phyloP scores from a whole-genome alignment of 805 yeast species.

The Yamadazyma laniorum region DNA sequence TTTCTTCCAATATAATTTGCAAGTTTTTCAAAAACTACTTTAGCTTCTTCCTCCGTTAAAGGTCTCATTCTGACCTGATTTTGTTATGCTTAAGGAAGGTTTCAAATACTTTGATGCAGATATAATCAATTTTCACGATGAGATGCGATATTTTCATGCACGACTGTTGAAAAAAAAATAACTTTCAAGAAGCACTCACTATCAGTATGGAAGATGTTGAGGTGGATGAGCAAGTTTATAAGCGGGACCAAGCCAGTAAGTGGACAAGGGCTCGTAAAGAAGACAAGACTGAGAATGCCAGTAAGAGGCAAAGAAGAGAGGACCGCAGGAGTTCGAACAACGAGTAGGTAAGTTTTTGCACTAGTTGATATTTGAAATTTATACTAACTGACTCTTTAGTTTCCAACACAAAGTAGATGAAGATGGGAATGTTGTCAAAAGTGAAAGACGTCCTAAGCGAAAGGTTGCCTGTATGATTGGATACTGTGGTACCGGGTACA shows the following conservation, averaged over 20 bases:
- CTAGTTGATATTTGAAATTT: not conserved
- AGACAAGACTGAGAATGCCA: constrained; percentile 3
- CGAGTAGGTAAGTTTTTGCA: constrained; percentile 56
- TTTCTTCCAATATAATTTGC: constrained; percentile 97
- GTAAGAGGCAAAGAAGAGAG: constrained; percentile 19
- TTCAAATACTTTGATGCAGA: too few relatives aligned
- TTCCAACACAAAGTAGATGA: constrained; percentile 39
- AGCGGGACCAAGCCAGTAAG: constrained; percentile 1
- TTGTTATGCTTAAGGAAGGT: too few relatives aligned
- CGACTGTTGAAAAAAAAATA: constrained; percentile 2
- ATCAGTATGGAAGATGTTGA: constrained; percentile 3
- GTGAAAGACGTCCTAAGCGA: constrained; percentile 75
- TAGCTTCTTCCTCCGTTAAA: constrained; percentile 94
- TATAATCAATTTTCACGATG: constrained; percentile 4
- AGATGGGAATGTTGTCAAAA: constrained; percentile 56
- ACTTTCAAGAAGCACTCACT: not conserved
- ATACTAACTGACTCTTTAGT: constrained; percentile 5
- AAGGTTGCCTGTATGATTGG: constrained; percentile 91
- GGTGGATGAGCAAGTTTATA: constrained; percentile 3
- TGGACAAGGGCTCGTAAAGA: constrained; percentile 4
- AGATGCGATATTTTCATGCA: constrained; percentile 6
- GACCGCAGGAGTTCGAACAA: constrained; percentile 31
- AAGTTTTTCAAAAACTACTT: constrained; percentile 90
- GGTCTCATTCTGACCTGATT: constrained; percentile 65
- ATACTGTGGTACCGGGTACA: constrained; percentile 94